Evolutionary conservation across 2,329 filamentous ascomycete genomes (phyloP), one percentile per base, ranked within the genome.

Genomic region (Venturia carpophila): DNA sequence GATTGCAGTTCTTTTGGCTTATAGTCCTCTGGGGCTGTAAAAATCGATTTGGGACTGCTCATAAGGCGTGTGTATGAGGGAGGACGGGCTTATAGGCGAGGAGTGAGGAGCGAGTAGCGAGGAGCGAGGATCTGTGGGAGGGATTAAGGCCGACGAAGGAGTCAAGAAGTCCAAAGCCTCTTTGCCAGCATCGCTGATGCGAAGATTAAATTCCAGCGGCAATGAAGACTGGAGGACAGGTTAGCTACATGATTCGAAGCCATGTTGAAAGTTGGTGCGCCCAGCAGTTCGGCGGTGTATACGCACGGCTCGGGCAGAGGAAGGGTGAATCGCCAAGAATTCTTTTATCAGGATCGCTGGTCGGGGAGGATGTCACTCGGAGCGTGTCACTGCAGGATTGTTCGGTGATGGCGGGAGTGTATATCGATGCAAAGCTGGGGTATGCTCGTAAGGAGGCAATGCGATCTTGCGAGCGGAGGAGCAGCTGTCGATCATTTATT

Each of bases 21-120:
- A 27, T 30, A 64, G n/a, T 58, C 52, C 27, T 64, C 34, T 39
- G 63, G 63, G 7, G 52, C 63, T 42, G 63, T 64, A 37, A 64
- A 64, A 2, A 64, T 64, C 9, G 63, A 64, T 49, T 64, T 64
- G 27, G 63, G 63, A 42, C 47, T 58, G 24, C 43, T 64, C 63
- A 64, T 64, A 60, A 49, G 52, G 63, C 37, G 60, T 27, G 27
- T 19, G 10, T 9, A 10, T 5, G 2, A 43, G n/a, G 21, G 39
- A 21, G 15, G 39, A 27, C 21, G 37, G 60, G 30, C n/a, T 41
- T 45, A 45, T 37, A n/a, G 52, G 52, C 27, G 52, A 5, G n/a
- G 5, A 34, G 30, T 6, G 30, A 34, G 30, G 52, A 19, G 5
- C 19, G 21, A 58, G 52, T n/a, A n/a, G n/a, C 30, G 30, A 34